These are phyloP conservation scores for Fonsecaea multimorphosa DNA, from an alignment of 2,329 filamentous ascomycete species.

Conservation along the genomic window DNA sequence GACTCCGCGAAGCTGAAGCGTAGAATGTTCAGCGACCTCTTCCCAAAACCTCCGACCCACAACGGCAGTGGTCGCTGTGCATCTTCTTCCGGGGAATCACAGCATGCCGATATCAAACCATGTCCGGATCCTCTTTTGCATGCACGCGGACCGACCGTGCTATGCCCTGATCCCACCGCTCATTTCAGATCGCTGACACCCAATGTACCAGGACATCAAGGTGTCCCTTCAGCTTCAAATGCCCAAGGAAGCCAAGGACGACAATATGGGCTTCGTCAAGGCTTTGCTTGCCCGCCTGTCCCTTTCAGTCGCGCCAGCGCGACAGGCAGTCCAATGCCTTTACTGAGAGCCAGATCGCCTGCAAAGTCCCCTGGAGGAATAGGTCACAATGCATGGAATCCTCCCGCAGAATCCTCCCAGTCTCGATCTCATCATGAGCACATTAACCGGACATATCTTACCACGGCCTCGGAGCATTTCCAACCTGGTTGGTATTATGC, in stretches of 20 bases:
- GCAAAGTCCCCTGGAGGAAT: slow-evolving; percentile 12
- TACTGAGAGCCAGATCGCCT: slow-evolving; percentile 29
- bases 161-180: slow-evolving; percentile 35
- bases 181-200: slow-evolving; percentile 22
- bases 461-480: slow-evolving; percentile 34
- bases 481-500: slow-evolving; percentile 40
- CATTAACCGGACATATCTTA: slow-evolving; percentile 8
- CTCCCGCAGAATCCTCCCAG: not conserved
- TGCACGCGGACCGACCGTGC: slow-evolving; percentile 25
- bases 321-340: slow-evolving; percentile 40
- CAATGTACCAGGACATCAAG: slow-evolving; percentile 4
- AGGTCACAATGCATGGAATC: slow-evolving; percentile 25
- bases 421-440: slow-evolving; percentile 18
- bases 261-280: slow-evolving; percentile 1
- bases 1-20: slow-evolving; percentile 39
- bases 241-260: not conserved
- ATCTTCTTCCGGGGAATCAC: slow-evolving; percentile 19
- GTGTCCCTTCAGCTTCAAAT: slow-evolving; percentile 2
- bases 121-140: slow-evolving; percentile 37
- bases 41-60: slow-evolving; percentile 24
- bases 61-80: slow-evolving; percentile 13
- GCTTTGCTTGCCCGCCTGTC: slow-evolving; percentile 15
- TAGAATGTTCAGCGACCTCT: slow-evolving; percentile 31
- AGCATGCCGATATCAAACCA: not conserved
- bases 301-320: slow-evolving; percentile 34